Base-by-base conservation (phyloP, 768 basidiomycete genomes). In the Podaxis mareebaensis region DNA sequence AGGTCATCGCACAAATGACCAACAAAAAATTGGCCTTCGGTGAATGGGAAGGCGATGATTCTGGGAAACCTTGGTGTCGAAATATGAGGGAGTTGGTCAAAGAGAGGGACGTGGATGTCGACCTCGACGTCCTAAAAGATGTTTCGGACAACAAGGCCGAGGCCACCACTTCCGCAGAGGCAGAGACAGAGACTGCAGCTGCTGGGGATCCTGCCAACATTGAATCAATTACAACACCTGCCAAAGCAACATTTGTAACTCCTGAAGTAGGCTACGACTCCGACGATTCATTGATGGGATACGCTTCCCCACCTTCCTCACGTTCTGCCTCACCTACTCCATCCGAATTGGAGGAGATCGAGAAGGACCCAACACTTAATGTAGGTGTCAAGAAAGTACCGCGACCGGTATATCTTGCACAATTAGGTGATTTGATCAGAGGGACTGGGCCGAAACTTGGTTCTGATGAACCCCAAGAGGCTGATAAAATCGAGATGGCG, bases 321-420 rank as follows among this genome's bases (percentile, higher is more conserved):
- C 90, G 90, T 17, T 88, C 92, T 1, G 73, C 84, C 4, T 96
- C 95, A 1, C 96, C 95, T 0, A 91, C 91, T 0, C 88, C 86
- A 3, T 87, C 87, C 3, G 91, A 92, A 67, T 84, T 96, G 6
- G 90, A 83, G 20, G 94, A 92, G 69, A 89, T 93, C 36, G 92
- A 92, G 69, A 87, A 84, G 57, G 95, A 98, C 67, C 96, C 96
- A 0, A 89, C 91, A 1, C 77, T 96, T 39, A 85, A 83, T 53
- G 81, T 92, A 6, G 88, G 87, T 6, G 75, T 75, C 38, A 89
- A 88, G 75, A 93, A 89, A 68, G 80, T 91, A 13, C 71, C 81
- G n/a, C 83, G 87, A 17, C 97, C 97, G 0, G 92, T 99, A 8
- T 99, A 98, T 73, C 85, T 99, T 12, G 84, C 84, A 7, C 95